Base-by-base conservation (phyloP, 176 grass and related monocot species). In the Rhynchospora breviuscula region DNA sequence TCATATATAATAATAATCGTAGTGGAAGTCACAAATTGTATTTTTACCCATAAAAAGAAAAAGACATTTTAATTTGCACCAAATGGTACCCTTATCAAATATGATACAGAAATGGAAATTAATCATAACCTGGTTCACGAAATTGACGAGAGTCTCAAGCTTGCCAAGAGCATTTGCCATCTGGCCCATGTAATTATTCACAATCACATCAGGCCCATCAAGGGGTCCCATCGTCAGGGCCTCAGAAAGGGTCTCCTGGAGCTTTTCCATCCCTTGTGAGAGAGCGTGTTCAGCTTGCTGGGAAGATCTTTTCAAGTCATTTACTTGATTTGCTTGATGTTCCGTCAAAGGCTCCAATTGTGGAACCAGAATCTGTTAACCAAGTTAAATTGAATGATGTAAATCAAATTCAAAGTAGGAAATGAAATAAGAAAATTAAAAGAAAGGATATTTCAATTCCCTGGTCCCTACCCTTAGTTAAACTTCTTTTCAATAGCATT, bases 221-320 rank as follows among this genome's bases (percentile, higher is more conserved):
- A 87, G 75, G 70, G 90, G 74, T 43, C 80, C 79, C 12, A 63
- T 85, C 13, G 84, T 75, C 46, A 99, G 88, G 5, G 88, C 63
- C 85, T 93, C 97, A 1, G 91, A 81, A 23, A 99, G 87, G 53
- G 87, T 99, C 79, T 96, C 89, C 83, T 93, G 93, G 78, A 99
- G 89, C 87, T 93, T 96, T 61, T 92, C 86, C 93, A 99, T 95
- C 54, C 97, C 97, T 85, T 96, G 91, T 4, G 78, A 89, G 8
- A 99, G 91, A 13, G 97, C 97, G 67, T 95, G 91, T 75, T 99
- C 97, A 40, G 81, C 83, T 91, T 99, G 93, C 80, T 81, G 81
- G 48, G 93, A 92, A 40, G 71, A 85, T 22, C 89, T 87, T 86
- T 82, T 90, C 70, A 99, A 81, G 10, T 4, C 49, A 68, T 57